These are phyloP conservation scores for Kuraishia ogatae DNA, from an alignment of 805 yeast species.

Conservation along the genomic window DNA sequence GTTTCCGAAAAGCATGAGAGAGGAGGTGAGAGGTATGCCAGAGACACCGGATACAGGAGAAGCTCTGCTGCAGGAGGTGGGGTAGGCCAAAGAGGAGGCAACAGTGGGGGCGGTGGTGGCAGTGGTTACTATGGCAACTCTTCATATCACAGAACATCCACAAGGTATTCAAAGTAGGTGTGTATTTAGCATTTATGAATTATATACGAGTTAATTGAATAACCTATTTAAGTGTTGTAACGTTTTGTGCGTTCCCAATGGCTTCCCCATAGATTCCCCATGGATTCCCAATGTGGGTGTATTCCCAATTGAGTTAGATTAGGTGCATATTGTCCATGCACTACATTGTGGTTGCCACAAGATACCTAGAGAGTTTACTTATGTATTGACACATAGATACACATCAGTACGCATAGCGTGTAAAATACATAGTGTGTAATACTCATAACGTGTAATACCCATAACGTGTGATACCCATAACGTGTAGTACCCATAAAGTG, in stretches of 20 bases:
- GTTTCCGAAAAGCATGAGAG: background rate
- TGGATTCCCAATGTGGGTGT: no score
- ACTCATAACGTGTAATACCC: no score
- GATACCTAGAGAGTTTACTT: no score
- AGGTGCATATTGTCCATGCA: background rate
- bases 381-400: no score
- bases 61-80: background rate
- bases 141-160: background rate
- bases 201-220: background rate
- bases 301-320: background rate
- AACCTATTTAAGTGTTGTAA: no score
- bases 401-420: no score
- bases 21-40: background rate
- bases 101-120: background rate
- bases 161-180: background rate
- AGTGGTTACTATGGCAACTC: background rate
- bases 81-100: background rate
- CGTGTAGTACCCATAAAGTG: no score
- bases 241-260: no score
- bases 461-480: no score
- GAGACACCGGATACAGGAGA: background rate
- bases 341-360: background rate
- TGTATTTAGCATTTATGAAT: no score
- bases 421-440: no score
- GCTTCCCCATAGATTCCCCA: no score